phyloP scores from a whole-genome alignment of 495 filamentous ascomycete genomes.

The Endocarpon pusillum region DNA sequence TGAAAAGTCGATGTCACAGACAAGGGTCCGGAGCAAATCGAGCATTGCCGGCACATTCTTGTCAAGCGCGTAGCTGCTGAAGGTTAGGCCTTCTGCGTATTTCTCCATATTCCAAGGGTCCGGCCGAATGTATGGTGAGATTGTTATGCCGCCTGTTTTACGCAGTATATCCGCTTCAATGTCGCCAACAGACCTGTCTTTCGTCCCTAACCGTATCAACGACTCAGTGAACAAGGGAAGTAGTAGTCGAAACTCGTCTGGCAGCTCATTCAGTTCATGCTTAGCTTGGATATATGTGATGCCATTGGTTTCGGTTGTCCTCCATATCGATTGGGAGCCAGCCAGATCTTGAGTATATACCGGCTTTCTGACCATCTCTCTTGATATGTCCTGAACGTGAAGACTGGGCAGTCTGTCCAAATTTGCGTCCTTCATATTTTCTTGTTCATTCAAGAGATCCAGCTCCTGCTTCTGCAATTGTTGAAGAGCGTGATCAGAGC shows the following conservation, averaged over 20 bases:
- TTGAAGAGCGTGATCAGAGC: slow-evolving; percentile 42
- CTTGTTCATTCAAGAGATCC: slow-evolving; percentile 67
- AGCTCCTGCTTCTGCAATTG: slow-evolving; percentile 58
- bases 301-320: slow-evolving; percentile 83
- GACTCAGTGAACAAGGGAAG: slow-evolving; percentile 86
- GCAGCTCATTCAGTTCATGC: slow-evolving; percentile 60
- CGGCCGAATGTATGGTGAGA: slow-evolving; percentile 59
- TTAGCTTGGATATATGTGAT: slow-evolving; percentile 90
- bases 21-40: slow-evolving; percentile 58
- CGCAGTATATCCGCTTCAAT: slow-evolving; percentile 89
- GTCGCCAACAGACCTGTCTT: slow-evolving; percentile 76
- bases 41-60: slow-evolving; percentile 83
- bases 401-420: slow-evolving; percentile 77
- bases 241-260: slow-evolving; percentile 66
- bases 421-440: slow-evolving; percentile 63
- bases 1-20: slow-evolving; percentile 80
- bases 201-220: slow-evolving; percentile 82
- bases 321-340: slow-evolving; percentile 66
- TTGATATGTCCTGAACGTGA: slow-evolving; percentile 71
- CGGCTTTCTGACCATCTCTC: slow-evolving; percentile 51
- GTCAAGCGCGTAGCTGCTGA: slow-evolving; percentile 75
- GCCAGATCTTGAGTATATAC: slow-evolving; percentile 50
- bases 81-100: slow-evolving; percentile 62
- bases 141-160: slow-evolving; percentile 82
- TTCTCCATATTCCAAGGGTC: slow-evolving; percentile 51